Base-by-base conservation (phyloP, 1,284 basidiomycete genomes). In the Ustilago xerochloae region DNA sequence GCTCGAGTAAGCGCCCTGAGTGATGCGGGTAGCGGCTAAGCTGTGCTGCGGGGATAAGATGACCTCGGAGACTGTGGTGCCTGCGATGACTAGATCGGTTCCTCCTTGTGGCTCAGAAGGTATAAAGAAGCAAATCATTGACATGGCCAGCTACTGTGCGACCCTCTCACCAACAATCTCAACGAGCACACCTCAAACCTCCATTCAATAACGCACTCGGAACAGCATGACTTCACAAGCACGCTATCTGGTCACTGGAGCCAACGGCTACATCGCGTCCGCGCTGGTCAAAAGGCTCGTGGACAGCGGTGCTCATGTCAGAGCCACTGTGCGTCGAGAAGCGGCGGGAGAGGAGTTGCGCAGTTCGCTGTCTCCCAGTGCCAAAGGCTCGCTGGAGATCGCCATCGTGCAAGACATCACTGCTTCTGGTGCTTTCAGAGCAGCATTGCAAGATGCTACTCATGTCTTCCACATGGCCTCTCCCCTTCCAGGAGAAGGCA, bases 401-500 rank as follows among this genome's bases (percentile, higher is more conserved):
- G 46, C 33, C 28, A 33, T 58, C 26, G 46, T 50, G 1, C 36
- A n/a, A 7, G 56, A 58, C 47, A 58, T 58, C 15, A 49, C 46
- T 12, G 36, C 56, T 33, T 9, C 20, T 6, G 46, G 36, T 6
- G 56, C 56, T 4, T 58, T 58, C 47, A 41, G 22, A 18, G 9
- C 16, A 1, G 36, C 46, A 7, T 46, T 58, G 6, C 13, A 43
- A 33, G 56, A 36, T 24, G 45, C 43, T 6, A 58, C 56, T 10
- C 56, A 58, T 18, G 56, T 58, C 46, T 58, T 58, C 47, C 56
- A 58, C 47, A 58, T 39, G 46, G 56, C 56, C 6, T 58, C 56
- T 32, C 56, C 56, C n/a, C 13, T 58, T 15, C 56, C 56, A 3
- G 56, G 46, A 5, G 26, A 16, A 7, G 56, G 47, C 38, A 58